Evolutionary conservation across 345 rosid genomes (phyloP).

Genomic region (Trapa incisa): DNA sequence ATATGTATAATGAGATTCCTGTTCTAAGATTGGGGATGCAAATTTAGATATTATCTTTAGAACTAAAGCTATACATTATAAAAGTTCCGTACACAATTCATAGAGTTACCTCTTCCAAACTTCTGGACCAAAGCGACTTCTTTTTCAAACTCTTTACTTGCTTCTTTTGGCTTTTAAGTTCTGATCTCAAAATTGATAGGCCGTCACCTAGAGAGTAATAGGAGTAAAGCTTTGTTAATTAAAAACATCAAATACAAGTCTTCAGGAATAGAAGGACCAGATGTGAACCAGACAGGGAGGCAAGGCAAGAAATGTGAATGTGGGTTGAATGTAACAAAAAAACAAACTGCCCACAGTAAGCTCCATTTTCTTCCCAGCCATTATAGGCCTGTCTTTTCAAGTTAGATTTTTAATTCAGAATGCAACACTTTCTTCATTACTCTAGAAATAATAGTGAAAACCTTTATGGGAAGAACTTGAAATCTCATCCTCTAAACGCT

Average conservation of each 20-base stretch:
- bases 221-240: neutral
- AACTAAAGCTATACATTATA: neutral
- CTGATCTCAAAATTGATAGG: conserved; percentile 41
- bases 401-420: neutral
- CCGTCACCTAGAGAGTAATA: conserved; percentile 30
- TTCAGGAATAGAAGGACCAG: neutral
- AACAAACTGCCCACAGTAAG: neutral
- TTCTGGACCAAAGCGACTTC: conserved; percentile 68
- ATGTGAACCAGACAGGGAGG: neutral
- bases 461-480: conserved; percentile 44
- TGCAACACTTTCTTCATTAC: neutral
- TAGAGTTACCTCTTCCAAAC: conserved; percentile 51
- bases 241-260: neutral
- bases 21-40: neutral
- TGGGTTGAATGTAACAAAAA: neutral
- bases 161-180: conserved; percentile 59
- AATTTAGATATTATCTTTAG: neutral
- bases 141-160: conserved; percentile 53
- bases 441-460: neutral
- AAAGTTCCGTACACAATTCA: neutral
- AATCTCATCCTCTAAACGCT: conserved; percentile 56
- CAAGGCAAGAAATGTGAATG: neutral
- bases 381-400: neutral
- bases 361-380: neutral
- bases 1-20: neutral